These are phyloP conservation scores for Ogataea thermomethanolica DNA, from an alignment of 805 yeast genomes.

Conservation along the genomic window DNA sequence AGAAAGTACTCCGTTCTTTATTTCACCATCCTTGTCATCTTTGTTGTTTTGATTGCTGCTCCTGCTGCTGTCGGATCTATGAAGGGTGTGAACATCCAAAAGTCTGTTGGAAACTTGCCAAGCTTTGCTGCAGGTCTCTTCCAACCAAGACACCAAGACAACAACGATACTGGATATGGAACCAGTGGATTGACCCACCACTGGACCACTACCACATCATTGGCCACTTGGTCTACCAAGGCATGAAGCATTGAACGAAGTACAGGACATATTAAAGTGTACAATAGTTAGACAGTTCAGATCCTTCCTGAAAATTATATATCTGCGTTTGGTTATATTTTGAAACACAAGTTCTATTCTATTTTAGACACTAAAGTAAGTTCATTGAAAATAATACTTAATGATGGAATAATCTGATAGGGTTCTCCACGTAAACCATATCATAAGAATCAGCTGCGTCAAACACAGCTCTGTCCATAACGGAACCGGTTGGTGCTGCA, in stretches of 20 bases:
- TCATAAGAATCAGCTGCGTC: conserved; percentile 91
- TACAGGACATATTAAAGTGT: conserved; percentile 7
- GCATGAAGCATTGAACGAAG: conserved; percentile 28
- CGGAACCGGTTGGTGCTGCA: conserved; percentile 97
- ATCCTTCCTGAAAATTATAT: conserved; percentile 7
- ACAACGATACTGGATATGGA: conserved; percentile 77
- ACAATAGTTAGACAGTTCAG: conserved; percentile 4
- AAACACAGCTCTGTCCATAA: conserved; percentile 94
- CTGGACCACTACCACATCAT: conserved; percentile 43
- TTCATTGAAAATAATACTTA: conserved; percentile 31
- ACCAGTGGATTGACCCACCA: conserved; percentile 38
- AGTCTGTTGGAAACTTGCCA: conserved; percentile 31
- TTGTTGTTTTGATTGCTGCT: conserved; percentile 76
- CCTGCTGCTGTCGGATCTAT: conserved; percentile 79
- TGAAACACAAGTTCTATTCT: conserved; percentile 8
- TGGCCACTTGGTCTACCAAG: conserved; percentile 49
- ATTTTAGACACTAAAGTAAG: not conserved
- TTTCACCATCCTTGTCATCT: conserved; percentile 64
- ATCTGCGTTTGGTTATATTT: conserved; percentile 9
- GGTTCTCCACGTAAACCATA: conserved; percentile 93
- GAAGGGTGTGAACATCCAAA: conserved; percentile 38
- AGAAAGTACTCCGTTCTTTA: conserved; percentile 85
- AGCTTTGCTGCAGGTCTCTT: conserved; percentile 58
- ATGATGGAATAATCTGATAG: conserved; percentile 97
- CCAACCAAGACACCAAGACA: conserved; percentile 81